Base-by-base conservation (phyloP, 306 rosid genomes). In the Rosa chinensis region DNA sequence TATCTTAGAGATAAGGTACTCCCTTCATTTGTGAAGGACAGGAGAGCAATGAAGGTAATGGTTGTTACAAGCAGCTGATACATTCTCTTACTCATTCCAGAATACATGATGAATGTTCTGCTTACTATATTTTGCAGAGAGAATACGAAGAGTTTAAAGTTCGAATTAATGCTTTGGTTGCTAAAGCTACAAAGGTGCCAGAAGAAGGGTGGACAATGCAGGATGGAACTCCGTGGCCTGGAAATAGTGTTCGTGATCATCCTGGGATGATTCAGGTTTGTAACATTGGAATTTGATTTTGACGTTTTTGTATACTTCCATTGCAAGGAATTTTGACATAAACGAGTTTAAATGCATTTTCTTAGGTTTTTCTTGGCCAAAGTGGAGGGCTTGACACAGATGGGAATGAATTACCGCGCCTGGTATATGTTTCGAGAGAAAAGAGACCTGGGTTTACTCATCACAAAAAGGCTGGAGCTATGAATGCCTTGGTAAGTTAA, bases 151-250 rank as follows among this genome's bases (percentile, higher is more conserved):
- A 91, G 81, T 91, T 91, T 76, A 88, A 85, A 76, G 87, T 91
- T 76, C 79, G 82, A 61, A 89, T 89, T 20, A 91, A 91, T 82
- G 80, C 79, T 72, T 79, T 91, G 69, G 97, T 91, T 77, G 92
- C 91, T 37, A 91, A 88, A 74, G 90, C 97, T 77, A 69, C 74
- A 39, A 91, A 86, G 80, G 91, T 85, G 20, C 96, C 93, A 6
- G 92, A 91, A 67, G 93, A 89, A 70, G 96, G 92, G 55, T 89
- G 93, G 93, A 91, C 90, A 58, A 89, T 91, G 93, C 93, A 86
- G 48, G 97, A 91, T 85, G 97, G 93, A 82, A 88, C 92, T 49
- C 79, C 75, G 16, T 91, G 97, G 97, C 97, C 92, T 10, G 97
- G 97, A 75, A 88, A 89, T 77, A 75, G 79, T 78, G 86, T 80